Evolutionary conservation across 352 stramenopile genomes (phyloP), one percentile per base, ranked within the genome.

Genomic region (Thalassiosira livingstoniorum): DNA sequence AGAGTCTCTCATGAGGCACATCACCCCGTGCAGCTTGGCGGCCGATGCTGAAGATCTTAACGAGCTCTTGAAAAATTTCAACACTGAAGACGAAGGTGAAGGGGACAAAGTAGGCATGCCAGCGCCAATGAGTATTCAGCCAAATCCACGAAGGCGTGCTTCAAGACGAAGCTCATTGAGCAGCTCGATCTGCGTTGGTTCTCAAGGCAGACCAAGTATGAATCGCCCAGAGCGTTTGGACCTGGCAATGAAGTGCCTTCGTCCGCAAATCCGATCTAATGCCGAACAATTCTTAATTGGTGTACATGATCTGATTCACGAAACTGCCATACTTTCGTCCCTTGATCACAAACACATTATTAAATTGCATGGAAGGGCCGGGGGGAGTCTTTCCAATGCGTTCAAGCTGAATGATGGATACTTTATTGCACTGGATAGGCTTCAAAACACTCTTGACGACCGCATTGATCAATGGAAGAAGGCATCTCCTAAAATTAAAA

Each of bases 271-370:
- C 35, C 39, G 75, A 61, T 76, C 70, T 11, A 29, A 82, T 54
- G 7, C 65, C 10, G 60, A 74, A 0, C 55, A 75, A 63, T 78
- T 83, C 58, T 57, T 65, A 27, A 75, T 75, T 65, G 67, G 75
- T 1, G 67, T 66, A 43, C 55, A 81, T 35, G 58, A 79, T 70
- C 45, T 79, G 32, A 62, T 82, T 7, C 75, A 77, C 18, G 87
- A 93, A 80, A 83, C 80, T 1, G 70, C 84, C 34, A 85, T 94
- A 34, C 53, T 92, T 4, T 64, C 78, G 13, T 62, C 58, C 1
- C 51, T 92, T 0, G 43, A 90, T 32, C 88, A 92, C 62, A 73
- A 64, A 0, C 85, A 92, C 43, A 88, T 93, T 70, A 80, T 93
- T 21, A 81, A 82, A 27, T 35, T 93, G 27, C 79, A 87, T 53